A percentile compares a stretch with the other conserved stretches of the same genome.
Evolutionary conservation across 2,329 filamentous ascomycete species (phyloP).

Genomic region (Diaporthe sp.): DNA sequence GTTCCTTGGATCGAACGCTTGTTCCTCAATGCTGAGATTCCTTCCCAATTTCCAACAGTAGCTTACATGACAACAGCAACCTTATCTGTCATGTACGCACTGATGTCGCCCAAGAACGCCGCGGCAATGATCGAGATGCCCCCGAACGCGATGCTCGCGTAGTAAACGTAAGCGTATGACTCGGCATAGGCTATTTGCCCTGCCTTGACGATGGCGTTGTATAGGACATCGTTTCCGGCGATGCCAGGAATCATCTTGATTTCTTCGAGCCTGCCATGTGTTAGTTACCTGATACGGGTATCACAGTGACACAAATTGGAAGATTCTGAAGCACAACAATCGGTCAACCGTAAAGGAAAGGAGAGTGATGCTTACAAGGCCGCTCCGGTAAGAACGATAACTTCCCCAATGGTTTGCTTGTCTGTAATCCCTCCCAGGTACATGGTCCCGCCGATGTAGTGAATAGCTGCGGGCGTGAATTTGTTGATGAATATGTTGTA

Average conservation of each 20-base stretch:
- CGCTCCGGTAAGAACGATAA: slow-evolving; percentile 66
- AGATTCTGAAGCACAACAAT: too few relatives aligned
- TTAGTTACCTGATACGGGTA: too few relatives aligned
- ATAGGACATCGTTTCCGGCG: slow-evolving; percentile 62
- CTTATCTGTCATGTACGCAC: slow-evolving; percentile 70
- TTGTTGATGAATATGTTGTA: slow-evolving; percentile 68
- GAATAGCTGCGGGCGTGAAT: slow-evolving; percentile 58
- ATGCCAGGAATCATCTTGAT: slow-evolving; percentile 66
- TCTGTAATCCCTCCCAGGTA: slow-evolving; percentile 64
- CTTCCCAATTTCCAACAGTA: not conserved
- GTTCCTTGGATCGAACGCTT: not conserved
- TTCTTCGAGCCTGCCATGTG: slow-evolving; percentile 52
- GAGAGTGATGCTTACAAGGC: slow-evolving; percentile 52
- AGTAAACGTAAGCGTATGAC: slow-evolving; percentile 73
- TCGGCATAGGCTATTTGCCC: slow-evolving; percentile 70
- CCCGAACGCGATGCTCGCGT: slow-evolving; percentile 74
- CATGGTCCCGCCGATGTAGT: slow-evolving; percentile 67
- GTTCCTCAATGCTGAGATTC: not conserved
- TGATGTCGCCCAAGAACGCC: slow-evolving; percentile 71
- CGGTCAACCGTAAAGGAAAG: too few relatives aligned
- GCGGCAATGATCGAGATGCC: slow-evolving; percentile 68
- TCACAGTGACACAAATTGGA: too few relatives aligned
- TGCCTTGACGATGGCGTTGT: slow-evolving; percentile 66
- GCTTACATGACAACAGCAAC: slow-evolving; percentile 63
- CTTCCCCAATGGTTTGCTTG: slow-evolving; percentile 59